Evolutionary conservation across 2,329 filamentous ascomycete species (phyloP).

Genomic region (Metarhizium album): DNA sequence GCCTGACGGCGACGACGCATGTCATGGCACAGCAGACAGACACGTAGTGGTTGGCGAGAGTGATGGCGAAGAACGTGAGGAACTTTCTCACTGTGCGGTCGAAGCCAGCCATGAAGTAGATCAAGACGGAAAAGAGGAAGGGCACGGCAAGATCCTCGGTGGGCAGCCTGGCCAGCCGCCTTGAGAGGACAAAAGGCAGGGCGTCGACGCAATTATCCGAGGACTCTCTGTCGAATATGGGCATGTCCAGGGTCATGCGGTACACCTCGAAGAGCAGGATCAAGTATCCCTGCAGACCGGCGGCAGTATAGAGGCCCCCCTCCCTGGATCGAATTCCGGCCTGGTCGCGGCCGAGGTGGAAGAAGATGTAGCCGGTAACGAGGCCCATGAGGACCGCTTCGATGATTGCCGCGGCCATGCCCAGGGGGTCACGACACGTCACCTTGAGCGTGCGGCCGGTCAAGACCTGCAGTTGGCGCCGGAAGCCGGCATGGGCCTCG

Average conservation of each 20-base stretch:
- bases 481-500: slow-evolving; percentile 41
- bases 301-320: slow-evolving; percentile 61
- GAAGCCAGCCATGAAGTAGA: slow-evolving; percentile 72
- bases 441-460: slow-evolving; percentile 60
- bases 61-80: slow-evolving; percentile 60
- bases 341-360: slow-evolving; percentile 51
- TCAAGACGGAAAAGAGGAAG: slow-evolving; percentile 57
- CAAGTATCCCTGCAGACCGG: slow-evolving; percentile 64
- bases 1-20: slow-evolving; percentile 52
- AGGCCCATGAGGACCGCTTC: slow-evolving; percentile 63
- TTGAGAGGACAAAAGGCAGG: slow-evolving; percentile 57
- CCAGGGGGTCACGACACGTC: slow-evolving; percentile 67
- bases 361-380: slow-evolving; percentile 64
- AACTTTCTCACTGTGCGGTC: slow-evolving; percentile 52
- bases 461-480: slow-evolving; percentile 53
- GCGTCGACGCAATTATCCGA: slow-evolving; percentile 63
- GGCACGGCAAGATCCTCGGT: slow-evolving; percentile 67
- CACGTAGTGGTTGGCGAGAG: slow-evolving; percentile 61
- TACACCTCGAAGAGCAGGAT: slow-evolving; percentile 69
- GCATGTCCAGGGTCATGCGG: slow-evolving; percentile 63
- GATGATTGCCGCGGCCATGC: slow-evolving; percentile 57
- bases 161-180: slow-evolving; percentile 55
- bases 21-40: slow-evolving; percentile 60
- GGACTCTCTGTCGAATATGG: slow-evolving; percentile 64
- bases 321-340: slow-evolving; percentile 64